These are phyloP conservation scores for Fusarium sp. DNA, from an alignment of 2,329 filamentous ascomycete species.

Conservation along the genomic window DNA sequence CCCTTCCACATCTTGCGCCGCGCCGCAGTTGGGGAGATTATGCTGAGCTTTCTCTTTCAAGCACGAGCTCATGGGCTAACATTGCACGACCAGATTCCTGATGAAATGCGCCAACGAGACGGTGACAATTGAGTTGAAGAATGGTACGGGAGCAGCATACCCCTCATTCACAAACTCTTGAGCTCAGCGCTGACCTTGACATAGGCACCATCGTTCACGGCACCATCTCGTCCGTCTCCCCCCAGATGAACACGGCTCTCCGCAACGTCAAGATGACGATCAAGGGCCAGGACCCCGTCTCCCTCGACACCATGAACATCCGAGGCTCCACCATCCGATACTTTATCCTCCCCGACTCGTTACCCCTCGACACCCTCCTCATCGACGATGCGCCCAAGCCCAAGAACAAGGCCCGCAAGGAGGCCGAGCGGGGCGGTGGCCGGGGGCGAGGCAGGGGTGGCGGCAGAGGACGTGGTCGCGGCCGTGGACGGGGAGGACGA, in stretches of 20 bases:
- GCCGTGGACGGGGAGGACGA: conserved; percentile 52
- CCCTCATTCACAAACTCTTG: background rate
- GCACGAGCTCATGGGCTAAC: conserved; percentile 41
- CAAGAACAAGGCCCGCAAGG: conserved; percentile 99
- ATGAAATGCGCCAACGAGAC: conserved; percentile 99
- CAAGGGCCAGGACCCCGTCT: conserved; percentile 84
- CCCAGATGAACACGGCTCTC: conserved; percentile 97
- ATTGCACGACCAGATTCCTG: conserved; percentile 73
- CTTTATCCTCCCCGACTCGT: conserved; percentile 92
- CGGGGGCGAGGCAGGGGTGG: conserved; percentile 61
- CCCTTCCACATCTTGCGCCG: background rate
- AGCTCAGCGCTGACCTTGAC: conserved; percentile 20
- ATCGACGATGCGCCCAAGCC: conserved; percentile 98
- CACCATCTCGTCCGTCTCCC: conserved; percentile 95
- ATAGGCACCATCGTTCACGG: conserved; percentile 93
- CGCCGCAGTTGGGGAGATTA: conserved; percentile 22
- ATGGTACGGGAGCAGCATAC: conserved; percentile 68
- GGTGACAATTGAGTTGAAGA: conserved; percentile 97
- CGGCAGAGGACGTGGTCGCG: conserved; percentile 62
- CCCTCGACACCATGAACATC: conserved; percentile 94
- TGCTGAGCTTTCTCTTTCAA: conserved; percentile 36
- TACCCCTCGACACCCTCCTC: conserved; percentile 92
- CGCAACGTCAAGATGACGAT: conserved; percentile 97
- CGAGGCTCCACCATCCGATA: conserved; percentile 96
- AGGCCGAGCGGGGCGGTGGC: conserved; percentile 69